Evolutionary conservation across 2,329 filamentous ascomycete species (phyloP).

Genomic region (Ceratocystis cacaofunesta): DNA sequence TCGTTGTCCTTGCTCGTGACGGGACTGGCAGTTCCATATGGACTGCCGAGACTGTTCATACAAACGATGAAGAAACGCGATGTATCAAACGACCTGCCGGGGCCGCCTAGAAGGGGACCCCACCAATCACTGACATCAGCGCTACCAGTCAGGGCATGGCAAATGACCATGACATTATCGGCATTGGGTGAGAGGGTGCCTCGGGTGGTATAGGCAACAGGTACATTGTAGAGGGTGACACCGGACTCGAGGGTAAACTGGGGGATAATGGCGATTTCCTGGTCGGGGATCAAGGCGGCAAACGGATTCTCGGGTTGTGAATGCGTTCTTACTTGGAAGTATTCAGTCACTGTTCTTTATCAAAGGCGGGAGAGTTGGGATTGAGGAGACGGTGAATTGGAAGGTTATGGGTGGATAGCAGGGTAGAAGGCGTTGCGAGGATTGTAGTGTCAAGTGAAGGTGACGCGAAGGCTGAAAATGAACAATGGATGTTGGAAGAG

Average conservation of each 20-base stretch:
- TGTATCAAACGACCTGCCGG: conserved; percentile 65
- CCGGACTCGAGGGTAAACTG: conserved; percentile 89
- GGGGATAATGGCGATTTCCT: conserved; percentile 73
- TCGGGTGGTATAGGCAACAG: conserved; percentile 51
- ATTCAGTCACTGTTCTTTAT: conserved; percentile 42
- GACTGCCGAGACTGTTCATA: conserved; percentile 73
- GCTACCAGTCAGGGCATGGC: conserved; percentile 73
- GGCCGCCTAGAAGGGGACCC: conserved; percentile 65
- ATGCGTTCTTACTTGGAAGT: conserved; percentile 47
- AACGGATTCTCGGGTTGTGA: conserved; percentile 86
- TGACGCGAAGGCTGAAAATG: background rate
- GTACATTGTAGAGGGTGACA: conserved; percentile 62
- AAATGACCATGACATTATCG: conserved; percentile 61
- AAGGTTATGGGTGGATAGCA: conserved; percentile 1
- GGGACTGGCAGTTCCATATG: conserved; percentile 75
- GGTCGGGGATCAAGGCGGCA: conserved; percentile 69
- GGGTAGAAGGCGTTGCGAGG: too few relatives aligned
- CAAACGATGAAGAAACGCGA: conserved; percentile 75
- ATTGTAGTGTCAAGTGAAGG: too few relatives aligned
- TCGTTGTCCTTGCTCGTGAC: conserved; percentile 81
- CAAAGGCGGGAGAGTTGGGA: background rate
- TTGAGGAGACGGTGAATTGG: conserved; percentile 1
- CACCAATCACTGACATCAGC: conserved; percentile 81
- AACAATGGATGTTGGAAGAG: background rate
- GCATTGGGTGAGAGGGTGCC: conserved; percentile 43